Evolutionary conservation across 306 rosid species (phyloP).

Genomic region (Fragaria nilgerrensis): DNA sequence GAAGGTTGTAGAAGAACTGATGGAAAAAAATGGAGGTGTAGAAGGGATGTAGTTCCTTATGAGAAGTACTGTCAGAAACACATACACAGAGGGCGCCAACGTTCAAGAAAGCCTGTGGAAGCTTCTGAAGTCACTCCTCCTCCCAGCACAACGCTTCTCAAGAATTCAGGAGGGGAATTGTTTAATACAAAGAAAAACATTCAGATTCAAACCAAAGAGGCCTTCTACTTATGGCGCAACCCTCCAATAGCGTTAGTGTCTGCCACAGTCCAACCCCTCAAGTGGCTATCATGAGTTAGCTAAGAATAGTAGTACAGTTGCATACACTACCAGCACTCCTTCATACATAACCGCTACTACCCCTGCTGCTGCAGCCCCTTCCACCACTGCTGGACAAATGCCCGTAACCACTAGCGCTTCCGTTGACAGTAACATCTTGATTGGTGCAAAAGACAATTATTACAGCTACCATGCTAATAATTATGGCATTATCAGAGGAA

Average conservation of each 20-base stretch:
- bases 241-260: constrained; percentile 16
- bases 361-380: constrained; percentile 5
- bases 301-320: constrained; percentile 18
- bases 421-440: constrained; percentile 1
- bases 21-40: constrained; percentile 94
- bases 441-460: constrained; percentile 28
- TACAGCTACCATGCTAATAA: constrained; percentile 15
- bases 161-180: constrained; percentile 18
- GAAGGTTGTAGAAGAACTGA: constrained; percentile 93
- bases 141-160: constrained; percentile 32
- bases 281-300: constrained; percentile 26
- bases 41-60: constrained; percentile 38
- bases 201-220: constrained; percentile 27
- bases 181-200: constrained; percentile 23
- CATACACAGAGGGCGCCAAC: constrained; percentile 83
- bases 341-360: neutral
- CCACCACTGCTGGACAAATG: constrained; percentile 19
- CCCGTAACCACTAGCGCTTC: constrained; percentile 12
- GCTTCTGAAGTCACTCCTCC: constrained; percentile 38
- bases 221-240: constrained; percentile 31
- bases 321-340: neutral
- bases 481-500: constrained; percentile 19
- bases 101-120: constrained; percentile 99
- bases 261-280: constrained; percentile 19
- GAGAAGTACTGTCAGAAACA: constrained; percentile 81